Evolutionary conservation across 192 early-diverging fungal genomes (phyloP).

Genomic region (Gryganskiella cystojenkinii): DNA sequence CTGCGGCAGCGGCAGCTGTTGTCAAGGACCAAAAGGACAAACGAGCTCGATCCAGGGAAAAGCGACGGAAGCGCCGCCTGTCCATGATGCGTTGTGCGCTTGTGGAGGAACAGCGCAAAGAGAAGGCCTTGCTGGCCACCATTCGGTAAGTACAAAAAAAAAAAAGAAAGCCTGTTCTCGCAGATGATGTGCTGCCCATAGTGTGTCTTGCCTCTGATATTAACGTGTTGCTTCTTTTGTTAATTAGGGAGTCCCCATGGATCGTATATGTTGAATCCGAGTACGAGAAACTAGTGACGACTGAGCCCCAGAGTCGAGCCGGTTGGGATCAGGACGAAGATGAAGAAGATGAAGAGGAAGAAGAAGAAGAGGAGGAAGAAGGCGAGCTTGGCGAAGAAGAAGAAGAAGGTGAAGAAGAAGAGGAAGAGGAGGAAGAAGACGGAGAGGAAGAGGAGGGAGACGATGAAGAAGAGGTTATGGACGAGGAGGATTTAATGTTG

Average conservation of each 20-base stretch:
- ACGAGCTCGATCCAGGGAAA: slow-evolving; percentile 22
- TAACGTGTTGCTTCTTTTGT: not conserved
- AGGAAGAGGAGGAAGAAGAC: not conserved
- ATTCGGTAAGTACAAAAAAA: slow-evolving; percentile 50
- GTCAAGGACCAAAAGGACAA: slow-evolving; percentile 5
- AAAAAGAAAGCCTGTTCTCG: no score
- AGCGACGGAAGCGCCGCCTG: slow-evolving; percentile 13
- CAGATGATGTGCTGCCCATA: not conserved
- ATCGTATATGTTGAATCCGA: slow-evolving; percentile 43
- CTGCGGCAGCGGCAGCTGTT: not conserved
- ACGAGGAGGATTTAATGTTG: slow-evolving; percentile 33
- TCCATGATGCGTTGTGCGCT: slow-evolving; percentile 28
- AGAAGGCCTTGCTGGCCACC: slow-evolving; percentile 43
- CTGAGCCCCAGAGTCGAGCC: slow-evolving; percentile 41
- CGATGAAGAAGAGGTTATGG: slow-evolving; percentile 36
- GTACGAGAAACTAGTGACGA: slow-evolving; percentile 46
- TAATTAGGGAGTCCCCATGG: slow-evolving; percentile 42
- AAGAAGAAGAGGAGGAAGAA: slow-evolving; percentile 18
- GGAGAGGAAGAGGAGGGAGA: slow-evolving; percentile 7
- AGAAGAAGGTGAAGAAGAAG: not conserved
- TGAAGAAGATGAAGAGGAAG: slow-evolving; percentile 43
- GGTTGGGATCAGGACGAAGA: slow-evolving; percentile 42
- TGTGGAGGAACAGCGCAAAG: slow-evolving; percentile 43
- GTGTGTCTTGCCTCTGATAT: no score
- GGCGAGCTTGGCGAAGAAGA: slow-evolving; percentile 4